These are phyloP conservation scores for Sarocladium oryzae DNA, from an alignment of 2,329 filamentous ascomycete species.

Conservation along the genomic window DNA sequence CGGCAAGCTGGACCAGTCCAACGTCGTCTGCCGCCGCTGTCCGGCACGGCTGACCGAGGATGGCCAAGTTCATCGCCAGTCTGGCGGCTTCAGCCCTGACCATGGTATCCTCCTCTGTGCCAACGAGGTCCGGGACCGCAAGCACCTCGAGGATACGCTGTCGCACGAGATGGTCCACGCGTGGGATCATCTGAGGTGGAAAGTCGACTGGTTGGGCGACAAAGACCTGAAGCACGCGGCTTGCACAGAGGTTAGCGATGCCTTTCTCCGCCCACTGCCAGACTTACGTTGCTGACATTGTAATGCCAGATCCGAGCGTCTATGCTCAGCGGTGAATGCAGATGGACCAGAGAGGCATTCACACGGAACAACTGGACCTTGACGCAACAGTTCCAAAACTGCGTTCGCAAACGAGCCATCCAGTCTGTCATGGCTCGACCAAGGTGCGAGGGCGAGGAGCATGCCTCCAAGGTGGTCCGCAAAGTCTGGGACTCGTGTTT, in stretches of 20 bases:
- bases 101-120: slow-evolving; percentile 90
- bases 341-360: slow-evolving; percentile 82
- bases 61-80: slow-evolving; percentile 56
- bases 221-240: slow-evolving; percentile 80
- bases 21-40: slow-evolving; percentile 80
- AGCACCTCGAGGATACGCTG: slow-evolving; percentile 86
- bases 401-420: slow-evolving; percentile 75
- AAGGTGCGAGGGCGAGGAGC: slow-evolving; percentile 74
- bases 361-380: slow-evolving; percentile 79
- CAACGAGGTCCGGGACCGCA: slow-evolving; percentile 75
- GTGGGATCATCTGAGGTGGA: slow-evolving; percentile 87
- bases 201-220: slow-evolving; percentile 70
- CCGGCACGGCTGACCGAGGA: slow-evolving; percentile 48
- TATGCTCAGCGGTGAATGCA: slow-evolving; percentile 88
- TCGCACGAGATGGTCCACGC: slow-evolving; percentile 98
- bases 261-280: too few species aligned
- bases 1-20: slow-evolving; percentile 63
- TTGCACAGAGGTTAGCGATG: slow-evolving; percentile 70
- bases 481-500: slow-evolving; percentile 99
- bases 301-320: slow-evolving; percentile 72
- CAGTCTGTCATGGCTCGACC: slow-evolving; percentile 73
- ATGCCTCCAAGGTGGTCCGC: slow-evolving; percentile 84
- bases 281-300: background rate
- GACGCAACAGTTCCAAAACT: slow-evolving; percentile 89
- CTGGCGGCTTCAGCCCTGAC: slow-evolving; percentile 78